Conservation (phyloP, 2,329 filamentous ascomycete genomes). For the Pseudogymnoascus destructans region DNA sequence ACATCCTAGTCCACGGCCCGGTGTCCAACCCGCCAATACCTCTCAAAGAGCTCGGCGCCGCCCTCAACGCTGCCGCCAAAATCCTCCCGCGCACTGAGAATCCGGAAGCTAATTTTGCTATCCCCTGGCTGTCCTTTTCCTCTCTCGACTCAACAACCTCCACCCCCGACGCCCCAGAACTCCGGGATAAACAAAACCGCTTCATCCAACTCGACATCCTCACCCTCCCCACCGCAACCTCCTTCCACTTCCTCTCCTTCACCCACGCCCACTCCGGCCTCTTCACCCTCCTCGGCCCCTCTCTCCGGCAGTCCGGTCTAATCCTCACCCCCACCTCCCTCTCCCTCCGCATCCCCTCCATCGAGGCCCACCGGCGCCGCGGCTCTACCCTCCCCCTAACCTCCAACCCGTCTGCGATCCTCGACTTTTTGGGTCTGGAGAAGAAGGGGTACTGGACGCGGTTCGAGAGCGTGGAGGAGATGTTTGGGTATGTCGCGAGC, state of each 20-base stretch:
- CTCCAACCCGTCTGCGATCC: constrained; percentile 38
- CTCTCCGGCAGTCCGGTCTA: constrained; percentile 51
- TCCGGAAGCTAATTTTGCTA: constrained; percentile 36
- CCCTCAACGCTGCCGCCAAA: constrained; percentile 20
- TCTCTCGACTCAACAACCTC: too few relatives aligned
- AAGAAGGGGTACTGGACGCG: constrained; percentile 36
- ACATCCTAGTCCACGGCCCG: constrained; percentile 45
- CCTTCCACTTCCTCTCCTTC: constrained; percentile 52
- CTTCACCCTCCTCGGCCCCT: constrained; percentile 51
- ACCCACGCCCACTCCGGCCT: constrained; percentile 60
- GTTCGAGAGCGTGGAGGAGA: constrained; percentile 39
- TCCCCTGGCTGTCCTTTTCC: constrained; percentile 36
- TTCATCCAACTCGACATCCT: constrained; percentile 60
- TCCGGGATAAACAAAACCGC: constrained; percentile 13
- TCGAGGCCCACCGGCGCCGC: constrained; percentile 46
- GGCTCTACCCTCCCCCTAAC: constrained; percentile 46
- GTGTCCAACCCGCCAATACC: not conserved
- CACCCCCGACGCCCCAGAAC: too few relatives aligned
- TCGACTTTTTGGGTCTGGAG: constrained; percentile 52
- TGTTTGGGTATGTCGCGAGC: constrained; percentile 48
- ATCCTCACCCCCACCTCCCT: constrained; percentile 51
- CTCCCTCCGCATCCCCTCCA: constrained; percentile 52
- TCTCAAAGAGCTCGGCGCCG: not conserved
- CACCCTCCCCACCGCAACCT: constrained; percentile 32
- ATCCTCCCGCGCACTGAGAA: constrained; percentile 22